These are phyloP conservation scores for Alternaria consortialis DNA, from an alignment of 2,329 filamentous ascomycete genomes.

Conservation along the genomic window DNA sequence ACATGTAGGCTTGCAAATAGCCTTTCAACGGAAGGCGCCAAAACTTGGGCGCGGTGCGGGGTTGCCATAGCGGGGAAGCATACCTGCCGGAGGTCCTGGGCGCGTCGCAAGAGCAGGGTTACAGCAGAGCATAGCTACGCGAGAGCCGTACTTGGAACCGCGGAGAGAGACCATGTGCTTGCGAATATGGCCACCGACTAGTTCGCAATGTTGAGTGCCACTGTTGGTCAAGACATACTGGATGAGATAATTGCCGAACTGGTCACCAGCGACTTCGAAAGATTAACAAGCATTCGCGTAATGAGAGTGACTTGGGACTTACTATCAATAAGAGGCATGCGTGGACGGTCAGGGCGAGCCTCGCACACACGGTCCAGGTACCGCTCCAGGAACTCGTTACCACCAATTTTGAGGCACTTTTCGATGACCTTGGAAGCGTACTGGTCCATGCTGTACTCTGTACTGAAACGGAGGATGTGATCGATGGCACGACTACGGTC, in stretches of 20 bases:
- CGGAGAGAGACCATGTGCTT: conserved; percentile 99
- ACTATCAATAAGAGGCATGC: conserved; percentile 96
- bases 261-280: conserved; percentile 82
- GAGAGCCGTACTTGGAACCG: conserved; percentile 97
- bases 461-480: conserved; percentile 90
- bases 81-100: conserved; percentile 81
- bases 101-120: conserved; percentile 90
- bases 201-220: conserved; percentile 85
- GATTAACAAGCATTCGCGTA: conserved; percentile 22
- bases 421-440: conserved; percentile 99
- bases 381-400: conserved; percentile 85
- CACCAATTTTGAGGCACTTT: conserved; percentile 97
- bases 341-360: conserved; percentile 86
- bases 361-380: conserved; percentile 96
- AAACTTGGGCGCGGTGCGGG: conserved; percentile 39
- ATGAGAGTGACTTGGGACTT: conserved; percentile 41
- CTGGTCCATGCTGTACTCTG: conserved; percentile 98
- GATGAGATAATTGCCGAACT: conserved; percentile 98
- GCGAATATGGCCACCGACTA: conserved; percentile 90
- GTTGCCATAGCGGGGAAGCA: conserved; percentile 50
- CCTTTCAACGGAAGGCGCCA: conserved; percentile 40
- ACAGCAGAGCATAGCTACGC: conserved; percentile 98
- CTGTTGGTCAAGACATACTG: conserved; percentile 96
- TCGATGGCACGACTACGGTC: conserved; percentile 95
- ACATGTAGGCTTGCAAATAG: conserved; percentile 21